phyloP scores from a whole-genome alignment of 805 yeast species.

The Ogataea wickerhamii region DNA sequence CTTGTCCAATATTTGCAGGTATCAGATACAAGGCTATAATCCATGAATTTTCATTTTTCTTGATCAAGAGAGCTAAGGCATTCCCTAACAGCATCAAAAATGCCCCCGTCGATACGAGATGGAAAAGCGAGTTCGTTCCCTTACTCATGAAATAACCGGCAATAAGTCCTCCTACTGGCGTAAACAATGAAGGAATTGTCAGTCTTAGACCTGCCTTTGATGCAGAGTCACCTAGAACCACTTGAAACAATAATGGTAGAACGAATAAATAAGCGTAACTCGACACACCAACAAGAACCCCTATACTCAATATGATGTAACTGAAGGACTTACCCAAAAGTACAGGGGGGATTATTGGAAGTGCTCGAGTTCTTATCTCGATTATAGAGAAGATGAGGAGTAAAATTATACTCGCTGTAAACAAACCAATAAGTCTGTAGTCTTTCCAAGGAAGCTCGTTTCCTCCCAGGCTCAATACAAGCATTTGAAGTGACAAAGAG shows the following conservation, averaged over 20 bases:
- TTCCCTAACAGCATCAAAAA: conserved; percentile 37
- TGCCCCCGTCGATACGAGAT: conserved; percentile 34
- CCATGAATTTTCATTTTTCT: conserved; percentile 25
- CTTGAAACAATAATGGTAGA: conserved; percentile 40
- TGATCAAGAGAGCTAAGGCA: conserved; percentile 26
- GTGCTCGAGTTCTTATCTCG: conserved; percentile 12
- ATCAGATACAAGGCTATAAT: conserved; percentile 27
- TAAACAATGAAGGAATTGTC: conserved; percentile 38
- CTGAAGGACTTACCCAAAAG: conserved; percentile 26
- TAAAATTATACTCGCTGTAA: conserved; percentile 4
- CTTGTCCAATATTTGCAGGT: conserved; percentile 40
- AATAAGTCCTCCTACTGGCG: conserved; percentile 41
- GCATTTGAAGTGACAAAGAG: conserved; percentile 12
- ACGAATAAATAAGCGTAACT: conserved; percentile 40
- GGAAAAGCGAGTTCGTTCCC: conserved; percentile 24
- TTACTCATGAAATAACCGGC: conserved; percentile 38
- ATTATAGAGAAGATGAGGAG: conserved; percentile 4
- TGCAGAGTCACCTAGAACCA: conserved; percentile 38
- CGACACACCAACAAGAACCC: conserved; percentile 37
- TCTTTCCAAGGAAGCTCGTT: conserved; percentile 15
- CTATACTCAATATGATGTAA: conserved; percentile 27
- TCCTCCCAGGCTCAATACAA: conserved; percentile 15
- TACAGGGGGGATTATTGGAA: conserved; percentile 35
- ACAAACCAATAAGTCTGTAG: conserved; percentile 4
- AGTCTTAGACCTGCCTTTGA: conserved; percentile 40